Base-by-base conservation (phyloP, 1,284 basidiomycete genomes). In the Rhodofomes roseus region DNA sequence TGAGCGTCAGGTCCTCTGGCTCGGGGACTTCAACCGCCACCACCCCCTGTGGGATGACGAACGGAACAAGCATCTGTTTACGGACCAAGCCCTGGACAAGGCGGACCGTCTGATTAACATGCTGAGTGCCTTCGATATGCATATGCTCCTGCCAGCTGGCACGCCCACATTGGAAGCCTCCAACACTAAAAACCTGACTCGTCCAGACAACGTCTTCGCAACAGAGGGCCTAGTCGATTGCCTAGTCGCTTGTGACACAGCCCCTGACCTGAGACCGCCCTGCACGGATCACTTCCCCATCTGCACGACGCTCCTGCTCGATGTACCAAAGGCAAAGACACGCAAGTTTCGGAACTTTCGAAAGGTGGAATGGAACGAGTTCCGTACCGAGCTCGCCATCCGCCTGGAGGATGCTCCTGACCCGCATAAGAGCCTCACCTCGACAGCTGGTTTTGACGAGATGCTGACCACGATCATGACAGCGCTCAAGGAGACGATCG, bases 1-100 rank as follows among this genome's bases (percentile, higher is more conserved):
- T 34, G 31, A 34, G 11, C 50, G 23, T n/a, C 50, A 51, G 5
- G 20, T 51, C 8, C 16, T 51, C 27, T 51, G 50, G 50, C 50
- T 51, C 0, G 80, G 79, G 0, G 79, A 83, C 66, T 82, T 82
- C 73, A 83, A 82, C 67, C 64, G 75, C 0, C 81, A 84, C 63
- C 78, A 83, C 67, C 77, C 75, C 0, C 27, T 74, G 0, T 84
- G 80, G 81, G 78, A 81, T 4, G 71, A 75, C 4, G 57, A 63
- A 0, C 25, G 59, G 0, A 80, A 83, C 59, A 5, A 55, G 0
- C 76, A 76, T 27, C 73, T 80, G 0, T 74, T 80, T 60, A 75
- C 69, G 1, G 29, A 52, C 0, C 20, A 14, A 5, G 55, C 58
- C 22, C 58, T 70, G 0, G 51, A 60, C 2, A 48, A 48, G 0